Evolutionary conservation across 257 asterid genomes (phyloP), one percentile per base, ranked within the genome.

Genomic region (Nicotiana otophora): DNA sequence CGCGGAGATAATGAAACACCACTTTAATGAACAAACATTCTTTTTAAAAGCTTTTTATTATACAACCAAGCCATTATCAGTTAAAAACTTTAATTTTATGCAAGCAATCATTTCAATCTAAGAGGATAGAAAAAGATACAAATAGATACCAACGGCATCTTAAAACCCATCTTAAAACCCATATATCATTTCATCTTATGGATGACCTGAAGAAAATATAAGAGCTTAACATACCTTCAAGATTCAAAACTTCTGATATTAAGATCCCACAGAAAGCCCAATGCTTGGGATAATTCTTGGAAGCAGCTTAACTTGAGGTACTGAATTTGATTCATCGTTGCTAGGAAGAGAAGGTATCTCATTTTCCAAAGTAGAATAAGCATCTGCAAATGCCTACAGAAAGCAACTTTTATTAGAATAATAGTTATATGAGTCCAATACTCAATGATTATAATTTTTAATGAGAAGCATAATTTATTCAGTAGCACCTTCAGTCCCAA

Each of bases 311-410:
- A 86, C 62, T 60, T 89, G 74, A 64, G 90, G 88, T 83, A 79
- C 87, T 83, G 85, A 65, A 89, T 84, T 84, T 61, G 85, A 76
- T 67, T 85, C 95, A 83, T 88, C 93, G 65, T 88, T 88, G 58
- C 69, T 74, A 58, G 88, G 85, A 79, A 91, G 86, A 83, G 87
- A 84, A 39, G 91, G 66, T 67, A 92, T 89, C 91, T 92, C 98
- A 80, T 86, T 89, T 87, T 92, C 92, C 85, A 96, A 90, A 91
- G 91, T 91, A 78, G 94, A 91, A 93, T 96, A 89, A 85, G 99
- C 99, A 94, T 96, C 99, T 5, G 98, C 98, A 89, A 94, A 96
- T 84, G 99, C 98, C 98, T 96, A 91, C 88, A 85, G 74, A 81
- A 85, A 74, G 80, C 26, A 74, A 51, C 26, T 48, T 74, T 26